Base-by-base conservation (phyloP, 352 stramenopile species). In the Pseudoperonospora humuli region DNA sequence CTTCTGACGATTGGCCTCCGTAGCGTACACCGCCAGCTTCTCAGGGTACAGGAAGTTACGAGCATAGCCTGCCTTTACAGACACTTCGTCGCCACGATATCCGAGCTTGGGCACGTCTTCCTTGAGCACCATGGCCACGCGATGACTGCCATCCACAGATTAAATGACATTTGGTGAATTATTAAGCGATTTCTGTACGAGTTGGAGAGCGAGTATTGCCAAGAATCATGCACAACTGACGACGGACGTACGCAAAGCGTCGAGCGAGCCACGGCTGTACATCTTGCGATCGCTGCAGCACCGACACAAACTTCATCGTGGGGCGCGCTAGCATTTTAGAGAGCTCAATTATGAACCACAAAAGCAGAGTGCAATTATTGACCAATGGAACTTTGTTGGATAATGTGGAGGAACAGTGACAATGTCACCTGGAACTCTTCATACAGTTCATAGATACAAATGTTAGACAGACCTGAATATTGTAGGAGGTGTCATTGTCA, bases 11-110 rank as follows among this genome's bases (percentile, higher is more conserved):
- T 97, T 98, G 9, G 64, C 58, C 1, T 82, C 67, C 21, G 87
- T 97, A 10, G 93, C 93, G 62, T 98, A 98, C 31, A 97, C 74
- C 0, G 90, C 91, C 43, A 94, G 70, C 64, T 97, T 96, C 51
- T 96, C 64, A 5, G 93, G 93, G 54, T 97, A 91, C 34, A 98
- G 58, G 44, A 77, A 96, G 68, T 98, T 98, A 39, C 93, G 86
- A 25, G 91, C 91, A 63, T 93, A 97, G 28, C 93, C 93, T 5
- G 93, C 86, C 53, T 96, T 95, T 35, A 98, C 91, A 20, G 65
- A 79, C 34, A 97, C 71, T 32, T 97, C 81, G 38, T 97, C 85
- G 23, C 90, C 91, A 20, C 79, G 74, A 67, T 93, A 95, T 35
- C 84, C 81, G 38, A 94, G 67, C 40, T 88, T 86, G 35, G 53